Evolutionary conservation across 257 asterid genomes (phyloP).

Genomic region (Salvia hispanica): DNA sequence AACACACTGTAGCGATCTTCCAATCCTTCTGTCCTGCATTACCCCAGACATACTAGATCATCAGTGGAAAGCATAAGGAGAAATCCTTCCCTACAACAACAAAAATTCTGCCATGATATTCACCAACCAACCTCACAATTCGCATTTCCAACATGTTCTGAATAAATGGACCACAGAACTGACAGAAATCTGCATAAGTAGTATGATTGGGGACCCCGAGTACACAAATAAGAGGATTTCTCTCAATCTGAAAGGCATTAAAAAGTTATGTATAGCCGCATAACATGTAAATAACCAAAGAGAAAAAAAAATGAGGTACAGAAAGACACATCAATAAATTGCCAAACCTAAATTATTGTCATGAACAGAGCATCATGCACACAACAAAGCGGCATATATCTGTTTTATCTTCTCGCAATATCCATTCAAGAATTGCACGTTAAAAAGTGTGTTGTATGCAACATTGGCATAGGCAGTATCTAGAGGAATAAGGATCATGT

Average conservation of each 20-base stretch:
- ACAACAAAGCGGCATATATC: too few species aligned
- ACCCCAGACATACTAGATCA: constrained; percentile 31
- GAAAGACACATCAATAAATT: neutral
- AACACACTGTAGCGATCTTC: constrained; percentile 79
- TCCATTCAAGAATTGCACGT: too few species aligned
- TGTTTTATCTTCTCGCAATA: too few species aligned
- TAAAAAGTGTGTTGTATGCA: too few species aligned
- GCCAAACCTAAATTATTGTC: too few species aligned
- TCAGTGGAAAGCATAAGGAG: constrained; percentile 7
- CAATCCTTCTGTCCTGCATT: constrained; percentile 74
- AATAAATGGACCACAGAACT: constrained; percentile 89
- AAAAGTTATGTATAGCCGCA: constrained; percentile 1
- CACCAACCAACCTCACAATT: constrained; percentile 65
- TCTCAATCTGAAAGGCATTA: constrained; percentile 57
- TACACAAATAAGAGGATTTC: constrained; percentile 87
- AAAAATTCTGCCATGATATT: neutral
- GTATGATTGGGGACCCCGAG: constrained; percentile 94
- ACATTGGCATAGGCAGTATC: too few species aligned
- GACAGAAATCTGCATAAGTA: constrained; percentile 95
- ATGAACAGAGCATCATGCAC: too few species aligned
- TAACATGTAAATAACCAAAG: neutral
- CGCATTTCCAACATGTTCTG: constrained; percentile 89
- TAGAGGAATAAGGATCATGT: too few species aligned
- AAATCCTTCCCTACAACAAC: too few species aligned
- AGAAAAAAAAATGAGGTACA: neutral